Evolutionary conservation across 148 eudicot genomes (phyloP), one percentile per base, ranked within the genome.

Genomic region (Persicaria tinctoria): DNA sequence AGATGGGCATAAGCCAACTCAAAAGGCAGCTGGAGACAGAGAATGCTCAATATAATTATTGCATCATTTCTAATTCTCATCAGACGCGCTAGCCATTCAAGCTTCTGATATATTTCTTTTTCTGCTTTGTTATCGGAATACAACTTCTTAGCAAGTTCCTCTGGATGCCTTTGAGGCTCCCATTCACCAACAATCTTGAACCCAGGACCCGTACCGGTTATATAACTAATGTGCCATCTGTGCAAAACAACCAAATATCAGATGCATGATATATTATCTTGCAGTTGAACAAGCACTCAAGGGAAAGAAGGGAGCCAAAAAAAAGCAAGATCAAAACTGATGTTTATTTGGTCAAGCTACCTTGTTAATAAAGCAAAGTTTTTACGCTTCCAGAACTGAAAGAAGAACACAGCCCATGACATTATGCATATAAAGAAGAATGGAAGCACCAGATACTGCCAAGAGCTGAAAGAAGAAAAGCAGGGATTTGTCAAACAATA

Each of bases 331-430:
- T 44, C 23, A 49, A 76, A 48, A 50, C 68, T 49, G 8, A 64
- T n/a, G 50, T 48, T 48, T 72, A 63, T 27, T 9, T 38, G 69
- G 16, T 59, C 9, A 23, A 73, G 48, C 48, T 86, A 94, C 98
- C 98, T 90, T 51, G 93, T 83, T 72, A 88, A 71, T 62, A 91
- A 85, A 44, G 93, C 90, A 48, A 87, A 82, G 59, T 90, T 94
- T 82, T 92, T 94, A 46, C 98, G 97, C 81, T 90, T 91, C 98
- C 98, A 94, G 76, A 94, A 94, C 80, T 94, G 98, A 84, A 92
- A 85, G 84, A 94, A 86, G 77, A 89, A 78, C 45, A 88, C 97
- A 45, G 97, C 97, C 98, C 98, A 94, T 72, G 86, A 85, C 74
- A 89, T 83, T 8, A 90, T 74, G 70, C 82, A 64, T 68, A 89